phyloP scores from a whole-genome alignment of 73 alveolate genomes.

The Tetrahymena thermophila region DNA sequence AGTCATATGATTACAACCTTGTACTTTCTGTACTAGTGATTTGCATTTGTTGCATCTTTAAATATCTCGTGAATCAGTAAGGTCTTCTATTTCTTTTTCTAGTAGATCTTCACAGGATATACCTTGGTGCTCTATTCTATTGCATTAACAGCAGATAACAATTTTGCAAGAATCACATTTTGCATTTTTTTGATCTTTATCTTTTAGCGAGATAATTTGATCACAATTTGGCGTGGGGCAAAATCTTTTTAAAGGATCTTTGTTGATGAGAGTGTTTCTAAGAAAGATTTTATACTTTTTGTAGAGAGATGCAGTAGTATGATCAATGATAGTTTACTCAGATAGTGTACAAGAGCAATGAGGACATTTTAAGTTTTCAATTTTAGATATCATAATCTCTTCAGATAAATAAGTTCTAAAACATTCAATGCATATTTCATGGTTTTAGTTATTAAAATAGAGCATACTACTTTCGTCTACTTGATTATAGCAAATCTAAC shows the following conservation, averaged over 20 bases:
- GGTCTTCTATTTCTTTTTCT: background rate
- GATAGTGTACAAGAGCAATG: background rate
- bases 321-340: background rate
- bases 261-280: background rate
- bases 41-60: background rate
- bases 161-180: background rate
- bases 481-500: background rate
- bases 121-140: background rate
- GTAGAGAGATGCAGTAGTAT: background rate
- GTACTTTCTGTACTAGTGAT: background rate
- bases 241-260: background rate
- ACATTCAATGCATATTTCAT: background rate
- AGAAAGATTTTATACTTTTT: background rate
- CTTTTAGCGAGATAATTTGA: background rate
- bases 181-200: background rate
- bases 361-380: background rate
- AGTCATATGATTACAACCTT: background rate
- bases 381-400: background rate
- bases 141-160: background rate
- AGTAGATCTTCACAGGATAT: background rate
- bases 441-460: background rate
- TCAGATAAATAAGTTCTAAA: background rate
- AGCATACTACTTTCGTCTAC: constrained; percentile 1
- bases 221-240: background rate
- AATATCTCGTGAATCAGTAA: background rate